phyloP scores from a whole-genome alignment of 768 basidiomycete genomes.

The Tephrocybe sp. region DNA sequence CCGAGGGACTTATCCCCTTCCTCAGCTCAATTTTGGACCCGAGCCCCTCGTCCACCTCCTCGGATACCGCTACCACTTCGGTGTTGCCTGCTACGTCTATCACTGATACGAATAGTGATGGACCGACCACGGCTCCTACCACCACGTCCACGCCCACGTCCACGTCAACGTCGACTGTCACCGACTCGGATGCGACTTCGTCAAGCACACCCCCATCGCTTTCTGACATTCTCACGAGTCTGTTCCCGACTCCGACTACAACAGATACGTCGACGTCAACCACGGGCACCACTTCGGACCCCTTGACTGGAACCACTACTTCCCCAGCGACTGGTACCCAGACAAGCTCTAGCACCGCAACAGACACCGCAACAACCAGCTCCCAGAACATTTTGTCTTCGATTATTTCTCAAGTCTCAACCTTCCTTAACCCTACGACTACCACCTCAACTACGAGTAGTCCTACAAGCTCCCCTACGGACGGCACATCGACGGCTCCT shows the following conservation, averaged over 20 bases:
- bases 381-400: neutral
- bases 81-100: neutral
- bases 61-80: neutral
- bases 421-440: conserved; percentile 1
- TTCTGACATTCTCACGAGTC: neutral
- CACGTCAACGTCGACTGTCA: conserved; percentile 4
- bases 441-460: neutral
- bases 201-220: neutral
- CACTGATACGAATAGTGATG: neutral
- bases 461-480: neutral
- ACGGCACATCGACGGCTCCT: conserved; percentile 1
- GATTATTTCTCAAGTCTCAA: neutral
- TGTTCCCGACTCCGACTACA: conserved; percentile 1
- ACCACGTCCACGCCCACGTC: conserved; percentile 2
- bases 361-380: neutral
- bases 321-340: neutral
- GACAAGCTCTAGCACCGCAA: conserved; percentile 2
- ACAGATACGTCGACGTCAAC: neutral
- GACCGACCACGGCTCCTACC: neutral
- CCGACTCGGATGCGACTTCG: neutral
- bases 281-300: neutral
- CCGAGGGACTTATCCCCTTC: neutral
- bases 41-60: neutral
- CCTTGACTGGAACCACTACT: neutral
- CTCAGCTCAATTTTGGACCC: neutral